Base-by-base conservation (phyloP, 2,329 filamentous ascomycete genomes). In the Pseudocercospora crystallina region DNA sequence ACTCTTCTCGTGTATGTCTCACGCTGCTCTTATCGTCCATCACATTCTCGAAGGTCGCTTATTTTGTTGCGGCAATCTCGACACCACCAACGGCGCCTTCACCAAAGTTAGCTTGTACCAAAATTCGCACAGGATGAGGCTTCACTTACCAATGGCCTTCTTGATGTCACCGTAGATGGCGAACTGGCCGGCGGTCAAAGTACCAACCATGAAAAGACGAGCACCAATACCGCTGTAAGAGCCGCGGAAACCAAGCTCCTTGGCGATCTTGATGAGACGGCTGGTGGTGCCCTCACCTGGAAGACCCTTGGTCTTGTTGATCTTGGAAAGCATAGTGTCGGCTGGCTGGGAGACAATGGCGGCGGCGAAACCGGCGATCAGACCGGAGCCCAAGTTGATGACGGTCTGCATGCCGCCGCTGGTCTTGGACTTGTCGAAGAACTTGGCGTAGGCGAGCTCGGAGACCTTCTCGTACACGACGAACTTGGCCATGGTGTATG, bases 401-500 rank as follows among this genome's bases (percentile, higher is more conserved):
- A 77, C 76, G 62, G 89, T 95, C 79, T 92, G 87, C 66, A 80
- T 78, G 67, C 80, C 79, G 66, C 80, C 75, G 66, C 85, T 86
- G 63, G 87, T 74, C 53, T 76, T 79, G 68, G 79, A 75, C 82
- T 91, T 92, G 81, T 89, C 85, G 70, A 87, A 67, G 46, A 69
- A 58, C 64, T 76, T 72, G 43, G 49, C 47, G 81, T 85, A 92
- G 77, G 88, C 73, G 62, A 79, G 67, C 79, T 94, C 89, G 65
- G 84, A 78, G 65, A 90, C 87, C 82, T 92, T 92, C 79, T 95
- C 89, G 82, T 83, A 94, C 67, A 91, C 89, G 75, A 92, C 89
- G 79, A 95, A 95, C 81, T 95, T 95, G 82, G 89, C 80, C 86
- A 94, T 91, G 74, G 89, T 95, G 80, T 95, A 95, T 61, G 89